phyloP scores from a whole-genome alignment of 176 grass and related monocot species.

The Areca catechu region DNA sequence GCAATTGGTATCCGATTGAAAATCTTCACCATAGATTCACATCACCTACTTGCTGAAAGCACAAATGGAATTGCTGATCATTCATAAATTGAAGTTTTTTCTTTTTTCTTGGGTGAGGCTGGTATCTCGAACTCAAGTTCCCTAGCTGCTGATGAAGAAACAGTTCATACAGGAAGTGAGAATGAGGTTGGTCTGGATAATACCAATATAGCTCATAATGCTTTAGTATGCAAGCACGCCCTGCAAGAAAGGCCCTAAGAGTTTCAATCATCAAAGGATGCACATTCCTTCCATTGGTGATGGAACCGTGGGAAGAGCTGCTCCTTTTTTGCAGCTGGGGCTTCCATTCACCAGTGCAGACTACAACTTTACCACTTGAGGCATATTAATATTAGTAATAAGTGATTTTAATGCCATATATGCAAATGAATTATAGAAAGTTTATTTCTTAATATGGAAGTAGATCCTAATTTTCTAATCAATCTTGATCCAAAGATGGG shows the following conservation, averaged over 20 bases:
- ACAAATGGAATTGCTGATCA: neutral
- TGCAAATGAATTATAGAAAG: too few species aligned
- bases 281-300: too few species aligned
- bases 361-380: neutral
- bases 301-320: neutral
- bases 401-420: too few species aligned
- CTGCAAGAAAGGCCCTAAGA: too few species aligned
- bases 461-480: too few species aligned
- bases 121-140: neutral
- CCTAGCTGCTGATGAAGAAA: neutral
- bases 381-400: too few species aligned
- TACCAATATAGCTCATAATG: too few species aligned
- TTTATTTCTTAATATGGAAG: too few species aligned
- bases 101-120: neutral
- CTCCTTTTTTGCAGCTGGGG: neutral
- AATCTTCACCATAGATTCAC: neutral
- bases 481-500: too few species aligned
- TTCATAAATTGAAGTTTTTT: neutral
- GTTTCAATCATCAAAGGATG: too few species aligned
- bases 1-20: neutral
- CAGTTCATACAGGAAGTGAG: neutral
- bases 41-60: neutral
- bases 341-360: neutral
- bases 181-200: too few species aligned
- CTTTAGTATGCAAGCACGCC: too few species aligned